Conservation (phyloP, 2,329 filamentous ascomycete genomes). For the Zopfia rhizophila region DNA sequence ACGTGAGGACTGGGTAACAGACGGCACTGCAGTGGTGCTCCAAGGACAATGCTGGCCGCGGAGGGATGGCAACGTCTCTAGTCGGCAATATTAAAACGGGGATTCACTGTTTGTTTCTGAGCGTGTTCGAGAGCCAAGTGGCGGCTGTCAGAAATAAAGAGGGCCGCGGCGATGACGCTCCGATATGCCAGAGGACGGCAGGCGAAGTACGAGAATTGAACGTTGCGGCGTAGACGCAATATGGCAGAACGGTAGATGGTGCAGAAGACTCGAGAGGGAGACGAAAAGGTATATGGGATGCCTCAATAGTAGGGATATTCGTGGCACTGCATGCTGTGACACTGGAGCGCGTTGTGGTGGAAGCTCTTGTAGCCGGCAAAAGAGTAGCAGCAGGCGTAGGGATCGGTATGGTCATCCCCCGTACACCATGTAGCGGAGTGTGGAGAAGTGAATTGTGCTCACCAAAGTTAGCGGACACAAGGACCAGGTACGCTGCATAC, state of each 20-base stretch:
- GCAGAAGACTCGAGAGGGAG: slow-evolving; percentile 19
- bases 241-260: slow-evolving; percentile 23
- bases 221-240: slow-evolving; percentile 21
- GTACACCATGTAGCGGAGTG: slow-evolving; percentile 44
- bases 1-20: slow-evolving; percentile 36
- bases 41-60: slow-evolving; percentile 32
- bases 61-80: slow-evolving; percentile 31
- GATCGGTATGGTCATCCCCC: slow-evolving; percentile 43
- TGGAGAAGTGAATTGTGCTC: slow-evolving; percentile 49
- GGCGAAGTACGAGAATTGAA: slow-evolving; percentile 11
- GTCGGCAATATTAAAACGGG: slow-evolving; percentile 39
- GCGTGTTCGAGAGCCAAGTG: slow-evolving; percentile 12
- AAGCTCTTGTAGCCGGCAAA: slow-evolving; percentile 36
- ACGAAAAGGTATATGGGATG: slow-evolving; percentile 28
- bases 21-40: slow-evolving; percentile 24
- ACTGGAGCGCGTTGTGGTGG: slow-evolving; percentile 29
- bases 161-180: slow-evolving; percentile 16
- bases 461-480: slow-evolving; percentile 32
- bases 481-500: slow-evolving; percentile 40
- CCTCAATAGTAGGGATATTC: slow-evolving; percentile 29
- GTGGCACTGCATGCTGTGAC: slow-evolving; percentile 38
- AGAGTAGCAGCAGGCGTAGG: slow-evolving; percentile 40
- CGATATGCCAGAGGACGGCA: slow-evolving; percentile 13
- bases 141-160: slow-evolving; percentile 33
- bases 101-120: slow-evolving; percentile 27